phyloP scores from a whole-genome alignment of 805 yeast genomes.

The Clavispora carvajalis region DNA sequence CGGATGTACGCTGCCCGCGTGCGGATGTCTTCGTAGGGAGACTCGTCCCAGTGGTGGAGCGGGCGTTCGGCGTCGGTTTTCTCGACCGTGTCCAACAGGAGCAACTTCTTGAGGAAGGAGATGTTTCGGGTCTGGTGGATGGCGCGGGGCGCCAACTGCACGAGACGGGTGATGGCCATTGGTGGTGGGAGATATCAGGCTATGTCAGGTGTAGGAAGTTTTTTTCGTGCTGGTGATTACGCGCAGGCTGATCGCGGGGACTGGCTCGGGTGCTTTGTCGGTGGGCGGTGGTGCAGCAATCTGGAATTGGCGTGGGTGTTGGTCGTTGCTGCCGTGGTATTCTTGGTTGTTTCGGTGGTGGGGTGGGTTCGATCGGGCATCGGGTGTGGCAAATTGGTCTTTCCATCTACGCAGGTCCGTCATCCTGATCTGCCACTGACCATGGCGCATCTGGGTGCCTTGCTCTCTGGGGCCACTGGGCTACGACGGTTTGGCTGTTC shows the following conservation, averaged over 20 bases:
- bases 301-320: too few species aligned
- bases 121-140: constrained; percentile 13
- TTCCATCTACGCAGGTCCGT: too few species aligned
- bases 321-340: background rate
- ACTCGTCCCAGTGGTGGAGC: constrained; percentile 77
- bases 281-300: too few species aligned
- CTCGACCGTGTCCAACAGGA: constrained; percentile 30
- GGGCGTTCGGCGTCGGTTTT: constrained; percentile 23
- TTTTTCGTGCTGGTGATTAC: background rate
- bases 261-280: background rate
- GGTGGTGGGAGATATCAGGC: background rate
- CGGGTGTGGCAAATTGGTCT: too few species aligned
- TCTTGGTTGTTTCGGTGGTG: background rate
- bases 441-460: too few species aligned
- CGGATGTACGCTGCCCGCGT: constrained; percentile 88
- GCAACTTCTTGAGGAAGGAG: constrained; percentile 35
- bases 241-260: background rate
- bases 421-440: too few species aligned
- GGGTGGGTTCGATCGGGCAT: too few species aligned
- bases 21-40: constrained; percentile 83
- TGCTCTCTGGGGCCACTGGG: too few species aligned
- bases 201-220: background rate
- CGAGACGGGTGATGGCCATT: background rate
- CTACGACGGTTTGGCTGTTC: too few species aligned
- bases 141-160: background rate